Evolutionary conservation across 306 rosid genomes (phyloP).

Genomic region (Vachellia collinsii): DNA sequence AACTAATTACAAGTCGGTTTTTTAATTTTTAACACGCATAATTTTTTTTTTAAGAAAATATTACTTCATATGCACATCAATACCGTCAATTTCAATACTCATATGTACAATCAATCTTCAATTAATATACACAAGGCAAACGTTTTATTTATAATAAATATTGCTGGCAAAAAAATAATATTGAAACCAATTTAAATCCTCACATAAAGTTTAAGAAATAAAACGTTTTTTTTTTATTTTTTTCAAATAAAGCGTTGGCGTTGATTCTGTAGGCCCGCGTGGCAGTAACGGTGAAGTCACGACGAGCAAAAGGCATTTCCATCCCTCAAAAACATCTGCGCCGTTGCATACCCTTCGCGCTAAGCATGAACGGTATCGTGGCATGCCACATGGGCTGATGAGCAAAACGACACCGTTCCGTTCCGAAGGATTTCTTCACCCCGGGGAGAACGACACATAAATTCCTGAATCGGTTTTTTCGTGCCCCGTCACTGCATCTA

Average conservation of each 20-base stretch:
- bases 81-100: not conserved
- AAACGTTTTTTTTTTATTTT: not conserved
- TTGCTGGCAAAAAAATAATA: too few relatives aligned
- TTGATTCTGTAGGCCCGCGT: not conserved
- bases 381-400: not conserved
- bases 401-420: slow-evolving; percentile 32
- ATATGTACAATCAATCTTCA: not conserved
- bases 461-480: not conserved
- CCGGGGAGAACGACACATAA: not conserved
- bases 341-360: slow-evolving; percentile 30
- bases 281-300: slow-evolving; percentile 47
- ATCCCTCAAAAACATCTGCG: not conserved
- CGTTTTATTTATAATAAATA: not conserved
- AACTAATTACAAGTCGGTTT: too few relatives aligned
- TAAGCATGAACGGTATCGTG: not conserved
- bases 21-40: not conserved
- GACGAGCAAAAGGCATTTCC: slow-evolving; percentile 28
- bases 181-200: too few relatives aligned
- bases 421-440: not conserved
- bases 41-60: too few relatives aligned
- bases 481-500: not conserved
- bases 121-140: not conserved
- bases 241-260: not conserved
- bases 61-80: not conserved
- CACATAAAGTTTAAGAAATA: too few relatives aligned